These are phyloP conservation scores for Oryza meridionalis DNA, from an alignment of 176 grass and related monocot species.

Conservation along the genomic window DNA sequence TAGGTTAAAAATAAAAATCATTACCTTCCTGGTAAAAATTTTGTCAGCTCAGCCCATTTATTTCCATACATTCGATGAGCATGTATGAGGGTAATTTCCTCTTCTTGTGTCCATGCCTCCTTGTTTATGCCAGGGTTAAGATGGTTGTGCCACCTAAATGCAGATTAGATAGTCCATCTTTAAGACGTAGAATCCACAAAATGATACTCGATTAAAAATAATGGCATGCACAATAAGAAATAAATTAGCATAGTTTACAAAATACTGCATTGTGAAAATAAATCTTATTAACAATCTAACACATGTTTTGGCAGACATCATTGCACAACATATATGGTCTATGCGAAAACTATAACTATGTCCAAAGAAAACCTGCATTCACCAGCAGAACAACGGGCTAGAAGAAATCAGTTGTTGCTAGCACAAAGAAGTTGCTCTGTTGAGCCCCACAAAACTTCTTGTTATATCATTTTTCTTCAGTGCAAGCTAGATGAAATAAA, in stretches of 20 bases:
- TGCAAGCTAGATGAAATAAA: slow-evolving; percentile 31
- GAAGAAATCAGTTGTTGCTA: slow-evolving; percentile 1
- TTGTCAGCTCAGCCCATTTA: slow-evolving; percentile 96
- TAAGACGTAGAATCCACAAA: slow-evolving; percentile 12
- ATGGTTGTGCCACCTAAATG: slow-evolving; percentile 96
- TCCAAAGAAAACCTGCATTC: slow-evolving; percentile 15
- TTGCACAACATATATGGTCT: not conserved
- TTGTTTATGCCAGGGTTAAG: slow-evolving; percentile 97
- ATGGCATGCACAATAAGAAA: not conserved
- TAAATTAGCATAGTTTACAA: slow-evolving; percentile 18
- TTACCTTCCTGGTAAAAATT: slow-evolving; percentile 95
- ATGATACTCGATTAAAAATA: slow-evolving; percentile 19
- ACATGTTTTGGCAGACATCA: not conserved
- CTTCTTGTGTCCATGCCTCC: slow-evolving; percentile 97
- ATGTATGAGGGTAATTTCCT: slow-evolving; percentile 90
- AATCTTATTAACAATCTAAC: slow-evolving; percentile 7
- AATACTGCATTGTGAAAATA: slow-evolving; percentile 6
- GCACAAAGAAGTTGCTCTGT: slow-evolving; percentile 19
- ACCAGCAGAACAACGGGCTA: not conserved
- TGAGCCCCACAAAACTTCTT: not conserved
- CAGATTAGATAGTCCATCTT: slow-evolving; percentile 42
- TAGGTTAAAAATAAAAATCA: not conserved
- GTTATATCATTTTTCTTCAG: not conserved
- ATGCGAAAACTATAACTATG: not conserved
- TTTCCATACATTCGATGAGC: slow-evolving; percentile 91